Evolutionary conservation across 176 grass and related monocot genomes (phyloP).

Genomic region (Thalia dealbata): DNA sequence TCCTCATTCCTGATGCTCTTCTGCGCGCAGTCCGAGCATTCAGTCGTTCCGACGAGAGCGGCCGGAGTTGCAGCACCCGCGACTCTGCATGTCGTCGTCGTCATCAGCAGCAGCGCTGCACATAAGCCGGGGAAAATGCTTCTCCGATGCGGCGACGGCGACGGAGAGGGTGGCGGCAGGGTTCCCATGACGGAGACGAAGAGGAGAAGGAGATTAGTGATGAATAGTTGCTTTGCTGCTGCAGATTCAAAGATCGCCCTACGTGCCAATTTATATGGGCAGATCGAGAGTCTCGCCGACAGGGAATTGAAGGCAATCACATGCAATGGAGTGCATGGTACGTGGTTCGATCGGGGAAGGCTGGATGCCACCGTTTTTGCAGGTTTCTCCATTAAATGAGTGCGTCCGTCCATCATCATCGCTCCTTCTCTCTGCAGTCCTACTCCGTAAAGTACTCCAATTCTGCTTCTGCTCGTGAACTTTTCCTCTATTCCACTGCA

Average conservation of each 20-base stretch:
- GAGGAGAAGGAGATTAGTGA: background rate
- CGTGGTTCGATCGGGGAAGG: background rate
- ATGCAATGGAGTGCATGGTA: background rate
- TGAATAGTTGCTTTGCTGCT: background rate
- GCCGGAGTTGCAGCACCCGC: background rate
- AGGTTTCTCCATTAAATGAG: background rate
- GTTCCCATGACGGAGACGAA: background rate
- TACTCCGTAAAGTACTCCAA: background rate
- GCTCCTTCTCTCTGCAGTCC: background rate
- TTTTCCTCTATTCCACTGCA: background rate
- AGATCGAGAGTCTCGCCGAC: background rate
- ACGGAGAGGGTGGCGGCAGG: background rate
- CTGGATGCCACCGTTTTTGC: background rate
- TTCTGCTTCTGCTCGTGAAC: no score
- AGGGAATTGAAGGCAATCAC: constrained; percentile 3
- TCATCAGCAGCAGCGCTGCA: background rate
- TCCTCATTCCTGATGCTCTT: background rate
- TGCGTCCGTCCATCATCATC: background rate
- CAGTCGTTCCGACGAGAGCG: background rate
- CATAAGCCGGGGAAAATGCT: background rate
- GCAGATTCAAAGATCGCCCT: background rate
- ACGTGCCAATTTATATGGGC: background rate
- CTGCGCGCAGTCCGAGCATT: background rate
- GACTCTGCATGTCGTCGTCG: background rate
- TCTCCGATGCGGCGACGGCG: background rate